phyloP scores from a whole-genome alignment of 192 early-diverging fungal genomes.

The Rhizoclosmatium globosum region DNA sequence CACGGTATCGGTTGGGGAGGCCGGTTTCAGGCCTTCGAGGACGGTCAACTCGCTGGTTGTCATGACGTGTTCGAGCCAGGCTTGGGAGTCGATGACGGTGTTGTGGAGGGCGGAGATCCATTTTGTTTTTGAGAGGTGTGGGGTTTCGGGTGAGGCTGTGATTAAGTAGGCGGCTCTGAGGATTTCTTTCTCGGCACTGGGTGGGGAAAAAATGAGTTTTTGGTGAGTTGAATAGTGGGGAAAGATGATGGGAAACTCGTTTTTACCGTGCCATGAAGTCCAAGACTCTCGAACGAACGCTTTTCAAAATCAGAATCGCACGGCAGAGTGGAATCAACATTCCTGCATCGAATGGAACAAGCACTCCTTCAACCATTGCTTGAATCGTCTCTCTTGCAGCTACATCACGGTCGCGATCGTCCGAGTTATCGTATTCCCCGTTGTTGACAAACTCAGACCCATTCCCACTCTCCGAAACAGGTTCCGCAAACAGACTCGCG shows the following conservation, averaged over 20 bases:
- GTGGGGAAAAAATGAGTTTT: not conserved
- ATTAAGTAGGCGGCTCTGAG: slow-evolving; percentile 5
- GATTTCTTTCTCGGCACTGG: slow-evolving; percentile 22
- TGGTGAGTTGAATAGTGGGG: not conserved
- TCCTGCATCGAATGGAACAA: slow-evolving; percentile 23
- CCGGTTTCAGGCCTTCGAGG: slow-evolving; percentile 34
- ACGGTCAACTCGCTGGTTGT: slow-evolving; percentile 25
- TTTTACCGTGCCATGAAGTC: slow-evolving; percentile 29
- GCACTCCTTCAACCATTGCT: slow-evolving; percentile 21
- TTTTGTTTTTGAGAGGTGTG: slow-evolving; percentile 15
- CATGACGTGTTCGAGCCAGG: slow-evolving; percentile 28
- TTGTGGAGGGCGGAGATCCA: slow-evolving; percentile 24
- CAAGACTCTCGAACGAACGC: slow-evolving; percentile 17
- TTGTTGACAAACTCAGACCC: not conserved
- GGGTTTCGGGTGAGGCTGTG: not conserved
- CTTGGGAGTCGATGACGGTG: slow-evolving; percentile 28
- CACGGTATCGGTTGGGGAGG: not conserved
- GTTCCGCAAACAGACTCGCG: not conserved
- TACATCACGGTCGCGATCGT: slow-evolving; percentile 25
- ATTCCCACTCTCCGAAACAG: not conserved
- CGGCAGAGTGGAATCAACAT: slow-evolving; percentile 31
- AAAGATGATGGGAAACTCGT: not conserved
- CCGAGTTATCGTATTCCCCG: slow-evolving; percentile 5
- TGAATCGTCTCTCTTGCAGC: slow-evolving; percentile 17
- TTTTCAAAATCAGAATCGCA: slow-evolving; percentile 22